Base-by-base conservation (phyloP, 1,284 basidiomycete genomes). In the Peniophora sp. region DNA sequence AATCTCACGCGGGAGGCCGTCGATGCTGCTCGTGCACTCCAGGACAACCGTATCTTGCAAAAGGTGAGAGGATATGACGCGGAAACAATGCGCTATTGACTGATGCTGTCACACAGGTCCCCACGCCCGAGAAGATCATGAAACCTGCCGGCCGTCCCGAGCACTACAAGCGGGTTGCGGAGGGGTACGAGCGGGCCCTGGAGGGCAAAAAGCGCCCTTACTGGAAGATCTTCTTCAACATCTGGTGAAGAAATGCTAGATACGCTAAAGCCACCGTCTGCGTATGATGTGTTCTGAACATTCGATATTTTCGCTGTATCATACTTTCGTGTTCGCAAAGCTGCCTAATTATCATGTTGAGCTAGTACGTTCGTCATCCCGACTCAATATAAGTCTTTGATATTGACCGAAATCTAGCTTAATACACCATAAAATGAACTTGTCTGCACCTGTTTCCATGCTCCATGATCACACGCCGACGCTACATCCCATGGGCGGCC, bases 201-300 rank as follows among this genome's bases (percentile, higher is more conserved):
- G 70, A 81, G 60, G 86, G 86, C n/a, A 84, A 87, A 48, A 74
- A 74, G 20, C 70, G 87, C 45, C 85, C 86, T 2, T 82, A 82
- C 83, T 90, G 86, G 86, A 87, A 89, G 64, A 69, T 85, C 39
- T 85, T 89, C 65, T 83, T 89, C 58, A 77, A 78, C 41, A 72
- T 89, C 52, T 88, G 84, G 85, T 87, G 44, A 45, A 41, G 19
- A 17, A 16, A 17, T n/a, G n/a, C 16, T 6, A 16, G 12, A 12
- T 32, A 32, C 12, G 27, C 27, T 12, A 32, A 12, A 5, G 5
- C 6, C 6, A 12, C 12, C 27, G 27, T 32, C 27, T 32, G 27
- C 27, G 27, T 12, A 12, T 12, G 27, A 6, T 12, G 12, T 32
- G 27, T 32, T 32, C 5, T 32, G 27, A 12, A 32, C 27, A 32